phyloP scores from a whole-genome alignment of 257 asterid species.

The Gentiana macrophylla region DNA sequence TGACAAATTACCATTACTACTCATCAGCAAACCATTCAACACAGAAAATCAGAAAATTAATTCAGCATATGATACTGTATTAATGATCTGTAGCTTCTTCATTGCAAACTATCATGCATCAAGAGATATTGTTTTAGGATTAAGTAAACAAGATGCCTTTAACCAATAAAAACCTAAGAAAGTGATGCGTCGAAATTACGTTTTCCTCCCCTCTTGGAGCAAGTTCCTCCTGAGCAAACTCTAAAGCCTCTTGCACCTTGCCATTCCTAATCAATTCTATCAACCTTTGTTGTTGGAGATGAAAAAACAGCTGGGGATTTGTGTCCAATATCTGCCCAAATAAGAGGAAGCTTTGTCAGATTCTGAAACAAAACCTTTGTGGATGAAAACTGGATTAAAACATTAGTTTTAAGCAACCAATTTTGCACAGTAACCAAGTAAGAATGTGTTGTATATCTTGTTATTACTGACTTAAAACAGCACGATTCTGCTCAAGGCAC shows the following conservation, averaged over 20 bases:
- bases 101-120: neutral
- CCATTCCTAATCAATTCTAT: constrained; percentile 72
- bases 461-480: too few species aligned
- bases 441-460: too few species aligned
- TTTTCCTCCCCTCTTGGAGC: constrained; percentile 94
- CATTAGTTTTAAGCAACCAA: too few species aligned
- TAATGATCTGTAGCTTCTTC: neutral
- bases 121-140: neutral
- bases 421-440: too few species aligned
- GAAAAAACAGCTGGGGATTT: constrained; percentile 77
- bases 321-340: constrained; percentile 74
- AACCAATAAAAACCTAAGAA: neutral
- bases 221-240: constrained; percentile 89
- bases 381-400: too few species aligned
- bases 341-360: neutral
- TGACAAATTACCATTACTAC: constrained; percentile 3
- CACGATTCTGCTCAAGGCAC: too few species aligned
- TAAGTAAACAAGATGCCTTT: neutral
- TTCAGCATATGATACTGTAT: neutral
- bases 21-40: neutral
- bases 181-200: constrained; percentile 25
- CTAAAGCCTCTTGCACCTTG: constrained; percentile 75
- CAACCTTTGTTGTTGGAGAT: constrained; percentile 84
- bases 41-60: neutral
- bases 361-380: neutral